Evolutionary conservation across 2,329 filamentous ascomycete genomes (phyloP).

Genomic region (Cucurbitaria berberidis): DNA sequence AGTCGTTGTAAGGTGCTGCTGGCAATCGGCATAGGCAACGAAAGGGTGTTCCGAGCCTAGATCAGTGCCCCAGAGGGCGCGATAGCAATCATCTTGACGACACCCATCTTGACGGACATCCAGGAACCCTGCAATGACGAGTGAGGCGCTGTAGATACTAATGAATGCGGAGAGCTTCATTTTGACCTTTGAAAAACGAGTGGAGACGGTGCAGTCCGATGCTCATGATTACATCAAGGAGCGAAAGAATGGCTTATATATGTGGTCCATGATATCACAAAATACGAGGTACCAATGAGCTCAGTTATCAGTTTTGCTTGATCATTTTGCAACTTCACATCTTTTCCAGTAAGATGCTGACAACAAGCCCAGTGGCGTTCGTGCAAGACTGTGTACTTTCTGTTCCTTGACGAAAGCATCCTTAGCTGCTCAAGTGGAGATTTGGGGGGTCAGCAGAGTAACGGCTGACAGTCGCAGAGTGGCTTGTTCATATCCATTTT

Average conservation of each 20-base stretch:
- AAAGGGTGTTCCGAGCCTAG: conserved; percentile 17
- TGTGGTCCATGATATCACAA: neutral
- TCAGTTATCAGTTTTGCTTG: neutral
- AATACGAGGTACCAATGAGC: neutral
- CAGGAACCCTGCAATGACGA: conserved; percentile 23
- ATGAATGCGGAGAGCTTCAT: conserved; percentile 32
- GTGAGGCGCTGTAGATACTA: conserved; percentile 10
- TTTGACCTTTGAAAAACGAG: conserved; percentile 9
- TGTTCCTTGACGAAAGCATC: neutral
- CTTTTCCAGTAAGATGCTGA: neutral
- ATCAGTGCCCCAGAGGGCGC: conserved; percentile 29
- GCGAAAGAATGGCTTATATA: conserved; percentile 7
- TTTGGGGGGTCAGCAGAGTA: neutral
- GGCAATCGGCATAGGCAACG: conserved; percentile 26
- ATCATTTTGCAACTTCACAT: neutral
- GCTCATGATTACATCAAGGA: neutral
- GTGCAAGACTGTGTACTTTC: conserved; percentile 5
- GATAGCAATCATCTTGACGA: conserved; percentile 30
- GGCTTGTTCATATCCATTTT: neutral
- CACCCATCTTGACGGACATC: conserved; percentile 27
- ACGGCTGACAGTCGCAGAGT: neutral
- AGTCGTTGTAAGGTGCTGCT: conserved; percentile 33
- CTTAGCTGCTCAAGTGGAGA: neutral
- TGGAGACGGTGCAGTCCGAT: conserved; percentile 4
- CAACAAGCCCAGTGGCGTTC: conserved; percentile 7